Conservation (phyloP, 1,284 basidiomycete species). For the Ganoderma sinense region DNA sequence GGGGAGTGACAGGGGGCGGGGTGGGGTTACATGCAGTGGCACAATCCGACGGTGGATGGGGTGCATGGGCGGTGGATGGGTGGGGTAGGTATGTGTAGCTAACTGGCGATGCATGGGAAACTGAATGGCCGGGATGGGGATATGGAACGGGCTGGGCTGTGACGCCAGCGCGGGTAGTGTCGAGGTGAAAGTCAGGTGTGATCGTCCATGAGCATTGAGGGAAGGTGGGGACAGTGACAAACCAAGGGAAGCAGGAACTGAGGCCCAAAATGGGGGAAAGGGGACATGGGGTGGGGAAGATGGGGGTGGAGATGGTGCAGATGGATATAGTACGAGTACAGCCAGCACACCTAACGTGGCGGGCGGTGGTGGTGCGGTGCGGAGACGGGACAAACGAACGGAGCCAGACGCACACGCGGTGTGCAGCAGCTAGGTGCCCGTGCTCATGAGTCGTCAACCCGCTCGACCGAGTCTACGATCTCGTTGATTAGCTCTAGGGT, state of each 20-base stretch:
- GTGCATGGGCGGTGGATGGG: background rate
- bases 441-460: constrained; percentile 66
- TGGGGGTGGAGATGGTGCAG: constrained; percentile 18
- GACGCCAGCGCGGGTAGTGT: constrained; percentile 13
- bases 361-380: background rate
- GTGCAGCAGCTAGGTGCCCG: background rate
- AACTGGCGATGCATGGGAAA: background rate
- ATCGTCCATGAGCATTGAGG: constrained; percentile 16
- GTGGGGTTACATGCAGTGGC: constrained; percentile 34
- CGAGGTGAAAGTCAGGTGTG: constrained; percentile 11
- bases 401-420: constrained; percentile 4
- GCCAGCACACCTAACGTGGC: constrained; percentile 4
- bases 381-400: background rate
- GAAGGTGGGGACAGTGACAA: constrained; percentile 11
- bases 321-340: constrained; percentile 17
- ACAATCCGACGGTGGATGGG: constrained; percentile 32
- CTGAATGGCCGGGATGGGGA: constrained; percentile 12
- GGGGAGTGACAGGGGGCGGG: constrained; percentile 7
- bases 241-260: background rate
- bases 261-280: background rate
- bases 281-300: constrained; percentile 4
- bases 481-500: constrained; percentile 85
- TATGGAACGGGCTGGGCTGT: background rate
- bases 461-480: constrained; percentile 91
- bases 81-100: constrained; percentile 34